Percentiles rank a stretch among this genome's conserved stretches.
phyloP scores from a whole-genome alignment of 2,329 filamentous ascomycete genomes.

The Ceratocystis harringtonii region DNA sequence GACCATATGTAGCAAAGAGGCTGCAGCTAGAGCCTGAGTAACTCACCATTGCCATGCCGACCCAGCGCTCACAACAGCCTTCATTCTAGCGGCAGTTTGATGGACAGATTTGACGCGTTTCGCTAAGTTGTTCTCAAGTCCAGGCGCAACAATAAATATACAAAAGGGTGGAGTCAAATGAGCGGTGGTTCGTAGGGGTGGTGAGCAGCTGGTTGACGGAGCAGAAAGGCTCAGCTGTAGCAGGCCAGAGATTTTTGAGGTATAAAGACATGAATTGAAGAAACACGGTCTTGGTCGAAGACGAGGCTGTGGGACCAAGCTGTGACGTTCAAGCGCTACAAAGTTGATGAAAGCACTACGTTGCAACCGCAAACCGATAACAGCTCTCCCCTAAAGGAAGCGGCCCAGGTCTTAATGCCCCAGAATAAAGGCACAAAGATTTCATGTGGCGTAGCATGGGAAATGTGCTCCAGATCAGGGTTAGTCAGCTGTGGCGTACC shows the following conservation, averaged over 20 bases:
- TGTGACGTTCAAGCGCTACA: neutral
- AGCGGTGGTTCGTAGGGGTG: neutral
- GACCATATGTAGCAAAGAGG: neutral
- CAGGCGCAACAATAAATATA: neutral
- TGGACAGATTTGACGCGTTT: neutral
- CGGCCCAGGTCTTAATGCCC: neutral
- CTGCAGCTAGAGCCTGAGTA: neutral
- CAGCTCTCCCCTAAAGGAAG: neutral
- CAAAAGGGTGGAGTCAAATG: neutral
- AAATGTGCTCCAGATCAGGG: neutral
- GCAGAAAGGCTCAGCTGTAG: slow-evolving; percentile 16
- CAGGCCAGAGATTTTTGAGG: neutral
- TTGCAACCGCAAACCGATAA: neutral
- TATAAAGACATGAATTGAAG: neutral
- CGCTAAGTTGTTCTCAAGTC: neutral
- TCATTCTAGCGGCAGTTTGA: slow-evolving; percentile 48
- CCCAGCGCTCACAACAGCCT: slow-evolving; percentile 80
- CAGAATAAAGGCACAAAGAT: neutral
- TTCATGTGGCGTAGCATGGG: neutral
- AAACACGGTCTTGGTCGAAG: neutral
- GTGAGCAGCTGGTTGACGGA: slow-evolving; percentile 19
- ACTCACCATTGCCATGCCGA: slow-evolving; percentile 91
- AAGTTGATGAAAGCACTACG: neutral
- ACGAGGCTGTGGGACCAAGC: neutral
- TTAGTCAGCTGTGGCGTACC: neutral